Evolutionary conservation across 345 rosid species (phyloP).

Genomic region (Brassica juncea): DNA sequence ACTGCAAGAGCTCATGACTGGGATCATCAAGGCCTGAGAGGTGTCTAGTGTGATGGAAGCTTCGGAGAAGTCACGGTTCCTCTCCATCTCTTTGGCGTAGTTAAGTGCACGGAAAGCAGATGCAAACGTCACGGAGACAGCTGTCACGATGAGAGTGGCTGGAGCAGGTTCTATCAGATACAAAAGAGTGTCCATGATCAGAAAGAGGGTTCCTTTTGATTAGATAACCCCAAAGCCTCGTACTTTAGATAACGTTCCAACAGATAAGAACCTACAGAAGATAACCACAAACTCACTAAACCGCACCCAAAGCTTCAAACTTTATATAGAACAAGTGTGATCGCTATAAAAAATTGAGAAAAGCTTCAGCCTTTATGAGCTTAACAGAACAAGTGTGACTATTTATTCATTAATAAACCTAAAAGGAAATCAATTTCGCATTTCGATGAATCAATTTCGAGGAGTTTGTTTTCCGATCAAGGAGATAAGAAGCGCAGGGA

Average conservation of each 20-base stretch:
- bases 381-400: background rate
- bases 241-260: background rate
- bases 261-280: slow-evolving; percentile 2
- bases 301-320: background rate
- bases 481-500: background rate
- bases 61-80: slow-evolving; percentile 79
- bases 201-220: slow-evolving; percentile 14
- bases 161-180: slow-evolving; percentile 93
- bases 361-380: background rate
- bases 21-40: slow-evolving; percentile 95
- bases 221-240: slow-evolving; percentile 10
- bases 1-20: slow-evolving; percentile 96
- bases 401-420: background rate
- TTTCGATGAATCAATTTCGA: background rate
- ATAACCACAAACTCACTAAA: background rate
- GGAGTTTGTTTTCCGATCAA: background rate
- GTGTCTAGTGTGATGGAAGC: slow-evolving; percentile 83
- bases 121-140: slow-evolving; percentile 85
- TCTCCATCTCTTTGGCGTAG: slow-evolving; percentile 93
- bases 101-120: slow-evolving; percentile 95
- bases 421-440: background rate
- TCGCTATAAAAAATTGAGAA: background rate
- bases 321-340: slow-evolving; percentile 1
- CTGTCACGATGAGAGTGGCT: slow-evolving; percentile 73
- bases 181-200: slow-evolving; percentile 77